Percentiles rank a stretch among this genome's conserved stretches.
phyloP scores from a whole-genome alignment of 202 grass and related monocot genomes.

The Dendrocalamus latiflorus region DNA sequence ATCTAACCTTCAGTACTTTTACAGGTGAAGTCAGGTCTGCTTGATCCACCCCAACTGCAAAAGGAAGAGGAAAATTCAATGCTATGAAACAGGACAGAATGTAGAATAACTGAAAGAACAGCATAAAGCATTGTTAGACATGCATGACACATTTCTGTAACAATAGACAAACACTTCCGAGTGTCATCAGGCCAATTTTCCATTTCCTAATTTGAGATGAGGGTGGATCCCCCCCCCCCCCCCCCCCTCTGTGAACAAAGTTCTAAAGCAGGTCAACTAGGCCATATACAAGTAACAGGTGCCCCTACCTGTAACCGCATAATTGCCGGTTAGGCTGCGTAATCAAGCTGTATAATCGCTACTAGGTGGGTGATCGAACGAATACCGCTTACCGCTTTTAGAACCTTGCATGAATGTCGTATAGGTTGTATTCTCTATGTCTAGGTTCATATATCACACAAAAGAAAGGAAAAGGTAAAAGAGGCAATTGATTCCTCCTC shows the following conservation, averaged over 20 bases:
- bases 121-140: background rate
- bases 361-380: background rate
- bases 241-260: rapidly evolving
- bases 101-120: background rate
- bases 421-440: background rate
- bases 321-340: background rate
- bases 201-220: background rate
- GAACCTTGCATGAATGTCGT: background rate
- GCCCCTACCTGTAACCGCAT: background rate
- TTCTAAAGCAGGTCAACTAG: background rate
- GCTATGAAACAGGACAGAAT: slow-evolving; percentile 6
- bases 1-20: slow-evolving; percentile 96
- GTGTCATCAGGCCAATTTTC: background rate
- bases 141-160: background rate
- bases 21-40: slow-evolving; percentile 95
- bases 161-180: background rate
- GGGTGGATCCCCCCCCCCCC: rapidly evolving
- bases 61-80: slow-evolving; percentile 11
- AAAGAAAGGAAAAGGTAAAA: background rate
- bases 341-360: background rate
- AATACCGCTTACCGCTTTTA: background rate
- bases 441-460: background rate
- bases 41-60: slow-evolving; percentile 98
- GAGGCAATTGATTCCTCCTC: background rate
- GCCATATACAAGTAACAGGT: background rate